Percentiles rank a stretch among this genome's conserved stretches.
phyloP scores from a whole-genome alignment of 2,329 filamentous ascomycete genomes.

The Diplocarpon mali region DNA sequence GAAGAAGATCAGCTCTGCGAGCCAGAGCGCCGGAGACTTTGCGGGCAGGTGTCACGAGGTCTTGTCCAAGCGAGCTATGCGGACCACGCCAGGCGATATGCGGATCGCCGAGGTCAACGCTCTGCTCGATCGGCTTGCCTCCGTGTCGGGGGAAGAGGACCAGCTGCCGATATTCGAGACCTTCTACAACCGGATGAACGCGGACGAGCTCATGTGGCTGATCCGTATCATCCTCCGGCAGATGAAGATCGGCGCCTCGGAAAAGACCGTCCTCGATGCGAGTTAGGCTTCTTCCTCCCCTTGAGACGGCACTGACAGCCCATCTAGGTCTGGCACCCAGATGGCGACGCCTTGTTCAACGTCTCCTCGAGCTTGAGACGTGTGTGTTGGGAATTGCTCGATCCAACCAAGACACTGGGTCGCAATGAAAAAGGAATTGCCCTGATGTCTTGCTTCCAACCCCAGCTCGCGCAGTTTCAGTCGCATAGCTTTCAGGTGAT shows the following conservation, averaged over 20 bases:
- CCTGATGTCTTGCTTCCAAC: constrained; percentile 93
- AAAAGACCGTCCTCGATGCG: constrained; percentile 70
- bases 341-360: constrained; percentile 70
- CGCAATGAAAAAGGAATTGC: constrained; percentile 63
- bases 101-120: constrained; percentile 84
- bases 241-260: constrained; percentile 65
- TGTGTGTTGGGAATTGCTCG: constrained; percentile 87
- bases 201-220: constrained; percentile 88
- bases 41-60: constrained; percentile 81
- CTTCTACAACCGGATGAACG: constrained; percentile 86
- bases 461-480: constrained; percentile 88
- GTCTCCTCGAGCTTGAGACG: constrained; percentile 82
- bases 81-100: constrained; percentile 63
- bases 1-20: constrained; percentile 62
- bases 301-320: constrained; percentile 7
- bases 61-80: constrained; percentile 71
- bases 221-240: constrained; percentile 84
- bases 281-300: constrained; percentile 3
- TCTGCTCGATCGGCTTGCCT: constrained; percentile 66
- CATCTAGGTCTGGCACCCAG: constrained; percentile 68
- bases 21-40: constrained; percentile 76
- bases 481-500: constrained; percentile 73
- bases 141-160: constrained; percentile 67
- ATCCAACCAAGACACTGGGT: constrained; percentile 61
- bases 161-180: constrained; percentile 70